Evolutionary conservation across 176 grass and related monocot species (phyloP), one percentile per base, ranked within the genome.

Genomic region (Thalia dealbata): DNA sequence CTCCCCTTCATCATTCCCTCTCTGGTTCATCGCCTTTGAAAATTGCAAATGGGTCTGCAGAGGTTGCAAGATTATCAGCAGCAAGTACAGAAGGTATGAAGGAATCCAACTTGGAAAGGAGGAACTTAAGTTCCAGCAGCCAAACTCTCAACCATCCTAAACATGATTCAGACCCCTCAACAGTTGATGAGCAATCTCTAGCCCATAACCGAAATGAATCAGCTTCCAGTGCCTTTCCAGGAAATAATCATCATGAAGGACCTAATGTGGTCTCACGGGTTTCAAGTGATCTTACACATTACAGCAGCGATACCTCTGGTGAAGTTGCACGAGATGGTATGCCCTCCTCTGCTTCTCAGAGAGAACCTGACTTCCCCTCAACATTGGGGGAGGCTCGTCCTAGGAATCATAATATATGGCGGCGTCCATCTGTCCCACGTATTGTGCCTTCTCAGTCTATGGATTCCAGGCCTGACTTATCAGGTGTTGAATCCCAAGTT

Each of bases 381-480:
- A 82, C 81, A 71, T 69, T 86, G 60, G 78, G 51, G 69, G 78
- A 79, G 25, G 55, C 42, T 74, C 74, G 75, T 69, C 41, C 45
- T 69, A 84, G 85, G 82, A 52, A 75, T 52, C 85, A 86, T 74
- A 84, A 73, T 45, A 70, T 82, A 18, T 79, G 83, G 75, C 70
- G 82, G 22, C 83, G 78, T 52, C 35, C 81, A 79, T 89, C 88
- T 48, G 81, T 85, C 52, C 86, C 92, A 0, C 87, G 83, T 75
- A 87, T 96, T 28, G 72, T 89, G 76, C 78, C 85, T 58, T 87
- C 92, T 61, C 78, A 84, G 0, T 61, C 84, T 3, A 66, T 84
- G 71, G 92, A 96, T 80, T 67, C 86, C n/a, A 81, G 92, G 10
- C 80, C 74, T 64, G 88, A 89, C 62, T 63, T 83, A 71, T 68